Conservation (phyloP, 2,329 filamentous ascomycete genomes). For the Fusarium phyllophilum region DNA sequence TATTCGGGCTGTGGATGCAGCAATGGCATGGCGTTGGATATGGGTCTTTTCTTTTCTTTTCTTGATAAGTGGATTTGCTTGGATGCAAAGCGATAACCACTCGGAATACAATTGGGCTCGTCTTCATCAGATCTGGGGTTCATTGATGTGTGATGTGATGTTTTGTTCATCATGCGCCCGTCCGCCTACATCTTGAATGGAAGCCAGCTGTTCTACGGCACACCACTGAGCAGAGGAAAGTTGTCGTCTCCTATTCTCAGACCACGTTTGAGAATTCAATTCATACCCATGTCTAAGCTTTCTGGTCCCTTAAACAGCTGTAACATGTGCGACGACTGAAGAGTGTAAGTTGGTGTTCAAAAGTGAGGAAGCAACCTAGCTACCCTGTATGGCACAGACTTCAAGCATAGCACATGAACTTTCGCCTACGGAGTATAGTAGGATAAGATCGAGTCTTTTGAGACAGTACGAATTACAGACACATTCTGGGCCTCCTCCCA, state of each 20-base stretch:
- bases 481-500: not conserved
- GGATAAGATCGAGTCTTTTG: not conserved
- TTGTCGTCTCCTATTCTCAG: not conserved
- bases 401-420: not conserved
- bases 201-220: not conserved
- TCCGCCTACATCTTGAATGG: not conserved
- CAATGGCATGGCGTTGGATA: slow-evolving; percentile 17
- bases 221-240: not conserved
- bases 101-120: not conserved
- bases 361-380: not conserved
- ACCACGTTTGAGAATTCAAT: not conserved
- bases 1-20: not conserved
- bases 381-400: not conserved
- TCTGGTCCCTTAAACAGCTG: accelerated
- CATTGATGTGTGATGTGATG: not conserved
- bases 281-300: accelerated
- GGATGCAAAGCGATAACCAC: not conserved
- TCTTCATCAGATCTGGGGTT: too few relatives aligned
- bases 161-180: not conserved
- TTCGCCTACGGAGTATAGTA: not conserved
- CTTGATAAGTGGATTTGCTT: not conserved
- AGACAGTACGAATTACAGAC: not conserved
- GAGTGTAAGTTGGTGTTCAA: not conserved
- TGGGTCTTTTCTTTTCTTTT: not conserved
- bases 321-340: not conserved